phyloP scores from a whole-genome alignment of 1,284 basidiomycete genomes.

The Ceratobasidium sp. region DNA sequence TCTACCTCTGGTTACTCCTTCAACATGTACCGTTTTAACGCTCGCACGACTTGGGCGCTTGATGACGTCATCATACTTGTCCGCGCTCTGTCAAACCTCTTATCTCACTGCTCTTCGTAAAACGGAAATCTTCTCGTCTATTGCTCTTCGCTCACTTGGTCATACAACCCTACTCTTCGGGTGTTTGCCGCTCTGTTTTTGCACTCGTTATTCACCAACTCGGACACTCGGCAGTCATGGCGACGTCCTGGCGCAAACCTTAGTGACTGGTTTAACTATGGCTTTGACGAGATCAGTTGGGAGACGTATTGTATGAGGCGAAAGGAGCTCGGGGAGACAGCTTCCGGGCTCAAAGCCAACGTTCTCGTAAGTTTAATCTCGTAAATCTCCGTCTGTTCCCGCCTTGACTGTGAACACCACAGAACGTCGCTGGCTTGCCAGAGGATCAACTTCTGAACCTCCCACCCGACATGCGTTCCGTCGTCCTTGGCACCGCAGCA shows the following conservation, averaged over 20 bases:
- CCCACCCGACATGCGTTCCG: constrained; percentile 83
- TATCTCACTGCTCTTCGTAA: no score
- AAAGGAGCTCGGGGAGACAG: constrained; percentile 83
- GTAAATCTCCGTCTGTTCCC: not conserved
- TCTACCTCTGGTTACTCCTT: not conserved
- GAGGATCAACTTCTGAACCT: constrained; percentile 77
- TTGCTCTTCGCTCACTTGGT: not conserved
- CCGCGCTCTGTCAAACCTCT: no score
- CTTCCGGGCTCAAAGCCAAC: constrained; percentile 81
- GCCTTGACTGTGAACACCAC: not conserved
- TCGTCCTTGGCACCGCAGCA: constrained; percentile 79
- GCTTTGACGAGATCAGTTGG: constrained; percentile 98
- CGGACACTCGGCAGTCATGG: constrained; percentile 67
- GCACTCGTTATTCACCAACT: not conserved
- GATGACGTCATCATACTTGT: constrained; percentile 35
- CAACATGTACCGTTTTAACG: not conserved
- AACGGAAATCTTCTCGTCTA: no score
- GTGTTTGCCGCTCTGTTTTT: not conserved
- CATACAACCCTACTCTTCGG: not conserved
- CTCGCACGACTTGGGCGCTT: constrained; percentile 29
- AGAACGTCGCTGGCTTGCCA: constrained; percentile 85
- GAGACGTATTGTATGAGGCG: constrained; percentile 91
- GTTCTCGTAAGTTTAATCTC: constrained; percentile 58
- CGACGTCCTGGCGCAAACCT: constrained; percentile 92
- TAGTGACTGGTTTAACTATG: constrained; percentile 99